These are phyloP conservation scores for Alternaria infectoria DNA, from an alignment of 2,329 filamentous ascomycete genomes.

Conservation along the genomic window DNA sequence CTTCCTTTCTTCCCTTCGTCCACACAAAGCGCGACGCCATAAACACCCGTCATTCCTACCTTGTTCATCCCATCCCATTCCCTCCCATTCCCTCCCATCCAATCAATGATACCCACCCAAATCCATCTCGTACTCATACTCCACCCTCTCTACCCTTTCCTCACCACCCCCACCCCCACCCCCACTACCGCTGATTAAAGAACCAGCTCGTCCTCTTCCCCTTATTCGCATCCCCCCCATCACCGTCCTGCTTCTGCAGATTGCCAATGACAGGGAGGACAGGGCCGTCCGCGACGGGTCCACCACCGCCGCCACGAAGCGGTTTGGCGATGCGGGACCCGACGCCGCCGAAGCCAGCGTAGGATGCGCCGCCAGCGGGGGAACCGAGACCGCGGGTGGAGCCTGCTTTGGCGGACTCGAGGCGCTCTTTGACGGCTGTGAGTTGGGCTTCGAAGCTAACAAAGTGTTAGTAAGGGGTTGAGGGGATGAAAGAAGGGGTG, in stretches of 20 bases:
- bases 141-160: not conserved
- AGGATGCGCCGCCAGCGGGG: slow-evolving; percentile 62
- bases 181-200: slow-evolving; percentile 57
- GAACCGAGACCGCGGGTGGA: slow-evolving; percentile 82
- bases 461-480: not conserved
- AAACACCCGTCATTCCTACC: not conserved
- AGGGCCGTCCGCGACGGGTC: slow-evolving; percentile 40
- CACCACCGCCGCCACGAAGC: slow-evolving; percentile 60
- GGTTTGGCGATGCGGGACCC: slow-evolving; percentile 69
- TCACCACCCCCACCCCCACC: not conserved
- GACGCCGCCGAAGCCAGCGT: slow-evolving; percentile 68
- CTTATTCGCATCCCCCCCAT: slow-evolving; percentile 53
- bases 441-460: slow-evolving; percentile 94
- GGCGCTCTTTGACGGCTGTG: slow-evolving; percentile 94
- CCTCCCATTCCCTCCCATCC: not conserved
- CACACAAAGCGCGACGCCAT: not conserved
- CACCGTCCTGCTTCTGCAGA: slow-evolving; percentile 60
- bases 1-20: no score
- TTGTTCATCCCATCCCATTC: not conserved
- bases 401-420: slow-evolving; percentile 92
- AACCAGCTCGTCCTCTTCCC: slow-evolving; percentile 77
- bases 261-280: slow-evolving; percentile 52
- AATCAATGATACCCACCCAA: not conserved
- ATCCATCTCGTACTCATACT: not conserved
- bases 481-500: slow-evolving; percentile 21